Evolutionary conservation across 2,329 filamentous ascomycete species (phyloP).

Genomic region (Penicillium sp.): DNA sequence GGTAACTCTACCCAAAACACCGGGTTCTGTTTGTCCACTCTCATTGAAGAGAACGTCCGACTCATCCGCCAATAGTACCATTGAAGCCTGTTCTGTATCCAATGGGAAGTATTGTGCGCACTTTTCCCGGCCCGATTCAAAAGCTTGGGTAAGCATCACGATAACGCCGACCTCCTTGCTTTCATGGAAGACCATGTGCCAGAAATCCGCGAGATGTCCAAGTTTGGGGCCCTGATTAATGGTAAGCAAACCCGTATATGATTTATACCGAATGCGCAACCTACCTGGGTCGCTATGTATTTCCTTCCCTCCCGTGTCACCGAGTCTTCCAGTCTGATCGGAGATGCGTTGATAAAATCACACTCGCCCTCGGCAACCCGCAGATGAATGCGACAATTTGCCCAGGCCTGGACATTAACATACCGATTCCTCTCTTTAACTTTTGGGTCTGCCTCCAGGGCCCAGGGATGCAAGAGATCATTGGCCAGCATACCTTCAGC

Average conservation of each 20-base stretch:
- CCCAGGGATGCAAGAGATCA: conserved; percentile 54
- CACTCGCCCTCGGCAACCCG: conserved; percentile 69
- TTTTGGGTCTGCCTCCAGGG: conserved; percentile 57
- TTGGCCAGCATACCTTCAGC: conserved; percentile 45
- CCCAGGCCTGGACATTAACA: conserved; percentile 84
- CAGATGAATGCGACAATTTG: conserved; percentile 78
- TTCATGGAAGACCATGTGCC: conserved; percentile 93
- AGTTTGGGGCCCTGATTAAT: conserved; percentile 67
- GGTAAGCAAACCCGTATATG: conserved; percentile 3
- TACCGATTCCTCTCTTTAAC: conserved; percentile 74
- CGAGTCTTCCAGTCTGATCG: conserved; percentile 58
- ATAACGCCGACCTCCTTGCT: conserved; percentile 72
- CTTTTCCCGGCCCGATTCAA: conserved; percentile 74
- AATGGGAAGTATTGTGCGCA: conserved; percentile 85
- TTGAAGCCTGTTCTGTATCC: conserved; percentile 51
- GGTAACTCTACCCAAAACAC: conserved; percentile 65
- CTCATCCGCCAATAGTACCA: conserved; percentile 37
- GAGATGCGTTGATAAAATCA: conserved; percentile 81
- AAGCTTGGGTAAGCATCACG: conserved; percentile 89
- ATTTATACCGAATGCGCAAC: conserved; percentile 10
- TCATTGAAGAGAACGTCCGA: conserved; percentile 53
- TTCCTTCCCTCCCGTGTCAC: conserved; percentile 48
- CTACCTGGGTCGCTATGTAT: conserved; percentile 85
- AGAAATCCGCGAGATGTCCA: conserved; percentile 75
- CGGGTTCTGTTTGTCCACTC: conserved; percentile 61